Conservation (phyloP, 805 yeast genomes). For the Yamadazyma sp. region DNA sequence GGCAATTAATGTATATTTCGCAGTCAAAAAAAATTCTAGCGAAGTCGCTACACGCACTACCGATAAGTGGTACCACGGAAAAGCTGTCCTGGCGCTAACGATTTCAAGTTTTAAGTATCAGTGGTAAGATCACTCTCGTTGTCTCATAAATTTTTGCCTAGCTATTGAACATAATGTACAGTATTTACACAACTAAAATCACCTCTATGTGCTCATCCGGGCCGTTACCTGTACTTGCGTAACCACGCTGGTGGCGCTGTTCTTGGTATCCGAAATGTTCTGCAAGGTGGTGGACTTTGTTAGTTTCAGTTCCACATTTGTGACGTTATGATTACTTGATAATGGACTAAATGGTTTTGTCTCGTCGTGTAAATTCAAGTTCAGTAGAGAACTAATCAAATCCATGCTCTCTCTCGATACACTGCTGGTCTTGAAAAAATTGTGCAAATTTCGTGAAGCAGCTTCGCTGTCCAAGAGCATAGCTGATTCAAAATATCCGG, state of each 20-base stretch:
- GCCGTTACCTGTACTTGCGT: conserved; percentile 46
- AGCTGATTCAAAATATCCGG: conserved; percentile 61
- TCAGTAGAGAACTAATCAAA: conserved; percentile 10
- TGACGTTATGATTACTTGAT: conserved; percentile 16
- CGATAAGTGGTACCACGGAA: too few species aligned
- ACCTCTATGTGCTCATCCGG: conserved; percentile 34
- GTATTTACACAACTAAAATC: too few species aligned
- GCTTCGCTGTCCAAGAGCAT: conserved; percentile 50
- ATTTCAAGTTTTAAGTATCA: too few species aligned
- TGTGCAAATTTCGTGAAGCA: conserved; percentile 44
- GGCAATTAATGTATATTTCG: not conserved
- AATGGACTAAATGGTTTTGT: conserved; percentile 14
- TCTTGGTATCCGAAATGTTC: conserved; percentile 14
- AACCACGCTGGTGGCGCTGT: conserved; percentile 35
- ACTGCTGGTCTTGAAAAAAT: conserved; percentile 20
- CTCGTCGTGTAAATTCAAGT: conserved; percentile 13
- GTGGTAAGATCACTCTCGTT: too few species aligned
- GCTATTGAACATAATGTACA: too few species aligned
- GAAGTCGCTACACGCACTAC: too few species aligned
- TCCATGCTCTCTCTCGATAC: conserved; percentile 8
- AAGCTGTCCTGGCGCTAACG: too few species aligned
- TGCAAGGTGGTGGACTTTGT: conserved; percentile 34
- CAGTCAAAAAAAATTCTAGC: too few species aligned
- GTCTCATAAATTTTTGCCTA: too few species aligned
- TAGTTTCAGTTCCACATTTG: conserved; percentile 17